phyloP scores from a whole-genome alignment of 2,329 filamentous ascomycete species.

The Didymellaceae sp. region DNA sequence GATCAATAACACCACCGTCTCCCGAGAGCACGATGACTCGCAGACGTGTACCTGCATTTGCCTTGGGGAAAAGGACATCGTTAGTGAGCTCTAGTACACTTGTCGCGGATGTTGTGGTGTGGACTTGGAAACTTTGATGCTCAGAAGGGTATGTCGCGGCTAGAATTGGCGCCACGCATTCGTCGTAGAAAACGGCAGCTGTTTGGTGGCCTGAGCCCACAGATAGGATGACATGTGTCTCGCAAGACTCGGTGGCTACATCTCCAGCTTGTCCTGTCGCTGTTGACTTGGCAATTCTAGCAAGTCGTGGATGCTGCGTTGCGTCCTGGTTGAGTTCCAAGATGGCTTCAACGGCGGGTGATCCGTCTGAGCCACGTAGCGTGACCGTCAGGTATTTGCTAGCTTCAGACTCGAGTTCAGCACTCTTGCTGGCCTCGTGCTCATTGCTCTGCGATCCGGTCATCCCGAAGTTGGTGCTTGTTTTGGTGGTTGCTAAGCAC shows the following conservation, averaged over 20 bases:
- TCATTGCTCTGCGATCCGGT: constrained; percentile 8
- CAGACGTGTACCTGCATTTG: constrained; percentile 51
- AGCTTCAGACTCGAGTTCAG: not conserved
- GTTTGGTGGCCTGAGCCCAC: constrained; percentile 53
- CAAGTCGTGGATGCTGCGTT: constrained; percentile 22
- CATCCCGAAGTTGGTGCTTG: not conserved
- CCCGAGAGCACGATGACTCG: constrained; percentile 80
- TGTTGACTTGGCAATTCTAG: constrained; percentile 27
- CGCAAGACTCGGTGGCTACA: constrained; percentile 12
- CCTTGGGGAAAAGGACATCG: constrained; percentile 55
- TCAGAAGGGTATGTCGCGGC: constrained; percentile 47
- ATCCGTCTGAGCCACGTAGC: constrained; percentile 16
- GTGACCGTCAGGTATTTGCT: constrained; percentile 14
- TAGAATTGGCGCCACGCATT: constrained; percentile 51
- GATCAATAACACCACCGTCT: constrained; percentile 84
- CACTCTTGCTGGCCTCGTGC: not conserved
- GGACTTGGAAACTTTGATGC: constrained; percentile 56
- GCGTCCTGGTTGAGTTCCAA: constrained; percentile 24
- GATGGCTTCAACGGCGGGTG: constrained; percentile 4
- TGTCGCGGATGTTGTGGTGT: constrained; percentile 68
- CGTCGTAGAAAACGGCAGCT: constrained; percentile 49
- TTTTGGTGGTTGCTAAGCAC: not conserved
- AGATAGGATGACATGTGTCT: constrained; percentile 55
- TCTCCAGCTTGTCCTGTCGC: constrained; percentile 2
- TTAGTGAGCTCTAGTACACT: constrained; percentile 70